Conservation (phyloP, 768 basidiomycete species). For the Dacryopinax primogenitus region DNA sequence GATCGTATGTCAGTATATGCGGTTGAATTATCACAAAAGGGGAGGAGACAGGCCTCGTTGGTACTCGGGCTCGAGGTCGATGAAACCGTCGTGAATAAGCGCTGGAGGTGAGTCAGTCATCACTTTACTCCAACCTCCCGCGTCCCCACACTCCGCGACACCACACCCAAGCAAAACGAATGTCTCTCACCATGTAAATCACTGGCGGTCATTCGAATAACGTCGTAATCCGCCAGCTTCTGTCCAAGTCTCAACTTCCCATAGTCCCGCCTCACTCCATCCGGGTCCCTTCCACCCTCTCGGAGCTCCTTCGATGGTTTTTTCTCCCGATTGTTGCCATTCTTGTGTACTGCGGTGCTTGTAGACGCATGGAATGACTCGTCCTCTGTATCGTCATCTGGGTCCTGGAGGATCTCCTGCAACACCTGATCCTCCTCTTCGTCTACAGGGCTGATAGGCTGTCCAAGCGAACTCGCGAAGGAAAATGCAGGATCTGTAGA, state of each 20-base stretch:
- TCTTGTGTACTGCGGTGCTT: not conserved
- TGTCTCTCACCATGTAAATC: not conserved
- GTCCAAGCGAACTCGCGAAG: not conserved
- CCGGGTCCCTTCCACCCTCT: not conserved
- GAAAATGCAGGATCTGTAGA: not conserved
- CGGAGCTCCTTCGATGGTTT: not conserved
- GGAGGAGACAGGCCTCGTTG: conserved; percentile 44
- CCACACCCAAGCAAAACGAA: not conserved
- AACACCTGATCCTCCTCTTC: not conserved
- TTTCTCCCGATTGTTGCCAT: not conserved
- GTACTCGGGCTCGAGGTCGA: conserved; percentile 59
- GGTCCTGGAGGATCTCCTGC: not conserved
- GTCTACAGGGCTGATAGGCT: not conserved
- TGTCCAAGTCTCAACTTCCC: not conserved
- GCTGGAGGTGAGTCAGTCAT: too few species aligned
- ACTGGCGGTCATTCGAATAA: not conserved
- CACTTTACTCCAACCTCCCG: not conserved
- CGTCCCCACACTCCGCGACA: not conserved
- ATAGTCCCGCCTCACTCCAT: not conserved
- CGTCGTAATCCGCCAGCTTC: conserved; percentile 1
- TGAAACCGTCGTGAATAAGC: conserved; percentile 52
- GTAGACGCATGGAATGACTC: not conserved
- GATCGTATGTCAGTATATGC: not conserved
- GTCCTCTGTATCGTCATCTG: not conserved
- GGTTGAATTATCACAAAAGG: not conserved